A percentile compares a stretch with the other conserved stretches of the same genome.
Conservation (phyloP, 768 basidiomycete species). For the Phlebiopsis flavidoalba region DNA sequence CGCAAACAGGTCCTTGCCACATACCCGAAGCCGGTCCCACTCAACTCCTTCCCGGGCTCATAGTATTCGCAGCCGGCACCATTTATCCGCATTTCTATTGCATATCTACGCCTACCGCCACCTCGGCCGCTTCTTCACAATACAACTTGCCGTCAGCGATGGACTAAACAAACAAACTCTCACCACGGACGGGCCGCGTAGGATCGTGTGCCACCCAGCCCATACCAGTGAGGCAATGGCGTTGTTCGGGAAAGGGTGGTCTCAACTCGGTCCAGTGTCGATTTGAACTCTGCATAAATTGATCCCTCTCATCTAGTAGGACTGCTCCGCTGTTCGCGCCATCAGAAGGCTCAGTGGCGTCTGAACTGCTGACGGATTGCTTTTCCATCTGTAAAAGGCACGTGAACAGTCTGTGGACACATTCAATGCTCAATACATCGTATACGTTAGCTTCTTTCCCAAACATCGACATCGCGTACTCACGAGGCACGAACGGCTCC, state of each 20-base stretch:
- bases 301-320: constrained; percentile 11
- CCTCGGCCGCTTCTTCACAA: constrained; percentile 11
- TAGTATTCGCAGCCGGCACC: neutral
- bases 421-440: too few species aligned
- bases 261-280: constrained; percentile 6
- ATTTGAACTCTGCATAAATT: constrained; percentile 7
- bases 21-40: neutral
- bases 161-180: constrained; percentile 11
- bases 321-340: too few species aligned
- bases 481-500: too few species aligned
- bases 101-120: constrained; percentile 7
- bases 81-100: neutral
- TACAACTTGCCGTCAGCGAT: constrained; percentile 3
- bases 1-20: neutral
- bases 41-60: neutral
- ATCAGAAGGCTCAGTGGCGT: too few species aligned
- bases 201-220: constrained; percentile 17
- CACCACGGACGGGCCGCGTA: constrained; percentile 18
- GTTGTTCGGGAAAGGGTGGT: constrained; percentile 5
- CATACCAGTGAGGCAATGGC: constrained; percentile 11
- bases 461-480: too few species aligned
- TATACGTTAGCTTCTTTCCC: too few species aligned
- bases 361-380: too few species aligned
- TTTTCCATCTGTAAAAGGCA: too few species aligned
- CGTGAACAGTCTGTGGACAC: too few species aligned